Evolutionary conservation across 2,329 filamentous ascomycete species (phyloP), one percentile per base, ranked within the genome.

Genomic region (Pestalotiopsis sp.): DNA sequence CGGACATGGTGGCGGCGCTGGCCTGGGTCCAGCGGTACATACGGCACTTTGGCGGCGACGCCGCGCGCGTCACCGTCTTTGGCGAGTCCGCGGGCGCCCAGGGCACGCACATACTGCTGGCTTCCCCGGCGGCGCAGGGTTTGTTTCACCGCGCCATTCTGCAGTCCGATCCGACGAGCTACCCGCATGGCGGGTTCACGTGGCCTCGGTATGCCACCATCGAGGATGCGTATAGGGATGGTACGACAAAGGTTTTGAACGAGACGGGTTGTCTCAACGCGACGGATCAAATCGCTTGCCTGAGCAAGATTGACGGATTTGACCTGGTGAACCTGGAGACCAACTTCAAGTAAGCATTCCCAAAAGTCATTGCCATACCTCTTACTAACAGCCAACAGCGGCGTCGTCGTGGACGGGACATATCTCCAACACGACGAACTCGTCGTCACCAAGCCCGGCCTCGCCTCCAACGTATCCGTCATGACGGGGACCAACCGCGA

Each of bases 1-100:
- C 57, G 27, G 57, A 59, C 23, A 59, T 59, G 57, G 23, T 59
- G 1, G 17, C 57, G 17, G 57, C 57, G 23, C 77, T 90, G 7
- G 79, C 88, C 71, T 91, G 88, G 88, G 81, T 90, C 3, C 82
- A 86, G 67, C 74, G 83, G 59, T 63, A 77, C 52, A 77, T 79
- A 66, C 69, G 73, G 20, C 73, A 73, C 45, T 79, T 79, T 66
- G 77, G 77, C n/a, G 77, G 77, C 20, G 75, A 80, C 60, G 74
- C 76, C 39, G 71, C 65, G 9, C 75, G 73, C 38, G 75, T 80
- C 31, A 79, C 77, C 17, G n/a, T 39, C 27, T 63, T 63, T 63
- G 60, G 60, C 14, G 31, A 63, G 23, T 63, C 60, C 17, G 60
- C 60, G 4, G 60, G 60, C 4, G 60, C 31, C 13, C 60, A 41